Evolutionary conservation across 2,329 filamentous ascomycete genomes (phyloP), one percentile per base, ranked within the genome.

Genomic region (Mariannaea elegans): DNA sequence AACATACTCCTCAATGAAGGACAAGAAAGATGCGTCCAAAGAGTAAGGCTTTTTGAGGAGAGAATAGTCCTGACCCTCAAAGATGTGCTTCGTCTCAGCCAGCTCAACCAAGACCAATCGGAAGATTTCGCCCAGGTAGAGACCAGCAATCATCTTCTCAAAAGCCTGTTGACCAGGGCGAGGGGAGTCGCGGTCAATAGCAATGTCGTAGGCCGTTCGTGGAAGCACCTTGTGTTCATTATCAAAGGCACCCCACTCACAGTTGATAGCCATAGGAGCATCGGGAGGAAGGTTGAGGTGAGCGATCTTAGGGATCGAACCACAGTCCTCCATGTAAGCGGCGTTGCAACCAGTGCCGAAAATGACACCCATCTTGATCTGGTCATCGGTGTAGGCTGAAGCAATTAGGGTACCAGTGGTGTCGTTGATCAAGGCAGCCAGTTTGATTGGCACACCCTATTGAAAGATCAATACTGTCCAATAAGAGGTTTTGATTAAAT

Each of bases 341-440:
- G 94, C 95, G 73, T 99, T 99, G 81, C 95, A 97, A 60, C 95
- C 95, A 12, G 95, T 99, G 70, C 95, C 95, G 72, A 99, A 99
- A 74, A 99, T 99, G 78, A 94, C 97, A 56, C 95, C 95, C 71
- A 98, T 95, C 80, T 89, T 93, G 87, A 97, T 96, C 68, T 89
- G 87, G 44, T 89, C 82, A 75, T 99, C 94, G n/a, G 94, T 98
- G 80, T 99, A 99, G 27, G 93, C 90, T 23, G 94, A 98, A 62
- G 95, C 95, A 72, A 99, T 97, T 71, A 99, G 82, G 29, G 95
- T 99, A 71, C 95, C 95, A 16, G 94, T 98, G 46, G 95, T 99
- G 76, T 99, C 95, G 76, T 99, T 99, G 80, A 98, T 95, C 76
- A 99, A 80, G 32, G 95, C 95, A 21, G 91, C 91, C 56, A 98